Conservation (phyloP, 768 basidiomycete genomes). For the Ramaria rubella region DNA sequence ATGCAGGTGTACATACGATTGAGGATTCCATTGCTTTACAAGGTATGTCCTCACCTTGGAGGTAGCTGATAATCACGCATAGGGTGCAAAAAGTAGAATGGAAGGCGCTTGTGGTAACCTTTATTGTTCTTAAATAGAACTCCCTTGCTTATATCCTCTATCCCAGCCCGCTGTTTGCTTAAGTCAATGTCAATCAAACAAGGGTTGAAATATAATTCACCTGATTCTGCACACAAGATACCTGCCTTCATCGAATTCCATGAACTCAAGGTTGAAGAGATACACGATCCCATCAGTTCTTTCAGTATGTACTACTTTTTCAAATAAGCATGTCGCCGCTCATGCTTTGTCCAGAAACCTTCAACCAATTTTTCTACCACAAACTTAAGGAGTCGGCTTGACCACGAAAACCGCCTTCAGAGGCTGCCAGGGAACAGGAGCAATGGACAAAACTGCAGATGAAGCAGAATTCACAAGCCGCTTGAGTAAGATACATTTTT, state of each 20-base stretch:
- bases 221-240: conserved; percentile 80
- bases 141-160: background rate
- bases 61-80: conserved; percentile 2
- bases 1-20: conserved; percentile 93
- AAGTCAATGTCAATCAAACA: conserved; percentile 91
- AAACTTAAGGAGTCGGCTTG: conserved; percentile 83
- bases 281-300: conserved; percentile 71
- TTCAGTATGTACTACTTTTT: conserved; percentile 53
- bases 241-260: conserved; percentile 87
- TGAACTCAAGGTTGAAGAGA: conserved; percentile 73
- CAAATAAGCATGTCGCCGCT: background rate
- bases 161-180: conserved; percentile 69
- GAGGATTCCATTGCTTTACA: conserved; percentile 89
- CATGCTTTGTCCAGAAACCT: conserved; percentile 53
- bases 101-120: conserved; percentile 71
- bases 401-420: conserved; percentile 56
- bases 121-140: background rate
- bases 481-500: too few species aligned
- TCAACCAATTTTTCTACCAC: conserved; percentile 86
- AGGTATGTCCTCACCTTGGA: conserved; percentile 34
- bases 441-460: conserved; percentile 8
- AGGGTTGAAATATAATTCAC: conserved; percentile 85
- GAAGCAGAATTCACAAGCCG: background rate
- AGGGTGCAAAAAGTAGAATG: conserved; percentile 84
- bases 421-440: conserved; percentile 36